Conservation (phyloP, 1,139 yeast species). For the Candida freyschussii region DNA sequence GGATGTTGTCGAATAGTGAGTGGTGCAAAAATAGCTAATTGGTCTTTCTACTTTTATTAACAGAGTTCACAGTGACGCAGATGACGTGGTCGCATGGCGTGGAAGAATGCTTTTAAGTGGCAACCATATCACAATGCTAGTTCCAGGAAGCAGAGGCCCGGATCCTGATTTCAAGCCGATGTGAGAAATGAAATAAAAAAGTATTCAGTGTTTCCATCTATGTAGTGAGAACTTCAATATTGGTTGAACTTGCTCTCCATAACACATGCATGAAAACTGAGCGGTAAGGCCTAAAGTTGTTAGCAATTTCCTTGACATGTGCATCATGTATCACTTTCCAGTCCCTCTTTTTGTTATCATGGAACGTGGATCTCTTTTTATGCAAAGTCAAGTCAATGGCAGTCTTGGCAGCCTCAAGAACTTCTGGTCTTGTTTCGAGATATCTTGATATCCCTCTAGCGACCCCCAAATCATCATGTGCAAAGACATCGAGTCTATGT, state of each 20-base stretch:
- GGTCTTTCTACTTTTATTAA: no score
- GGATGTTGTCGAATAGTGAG: slow-evolving; percentile 73
- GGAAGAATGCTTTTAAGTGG: slow-evolving; percentile 81
- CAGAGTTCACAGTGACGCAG: no score
- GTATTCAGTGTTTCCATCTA: neutral
- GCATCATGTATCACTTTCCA: slow-evolving; percentile 65
- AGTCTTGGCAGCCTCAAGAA: slow-evolving; percentile 38
- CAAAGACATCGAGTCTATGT: slow-evolving; percentile 62
- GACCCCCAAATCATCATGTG: slow-evolving; percentile 77
- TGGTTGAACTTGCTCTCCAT: slow-evolving; percentile 66
- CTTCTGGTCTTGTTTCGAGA: slow-evolving; percentile 49
- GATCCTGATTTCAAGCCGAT: neutral
- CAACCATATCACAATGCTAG: slow-evolving; percentile 78
- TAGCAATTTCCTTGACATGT: slow-evolving; percentile 50
- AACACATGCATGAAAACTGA: slow-evolving; percentile 65
- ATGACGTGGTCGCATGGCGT: slow-evolving; percentile 40
- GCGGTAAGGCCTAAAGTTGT: slow-evolving; percentile 59
- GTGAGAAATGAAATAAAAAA: neutral
- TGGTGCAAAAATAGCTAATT: no score
- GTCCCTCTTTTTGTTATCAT: slow-evolving; percentile 36
- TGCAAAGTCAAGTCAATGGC: slow-evolving; percentile 20
- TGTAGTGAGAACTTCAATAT: slow-evolving; percentile 43
- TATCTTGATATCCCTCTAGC: slow-evolving; percentile 76
- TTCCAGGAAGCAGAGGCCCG: slow-evolving; percentile 40
- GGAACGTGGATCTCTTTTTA: slow-evolving; percentile 27